Base-by-base conservation (phyloP, 257 asterid species). In the Nicotiana benthamiana region DNA sequence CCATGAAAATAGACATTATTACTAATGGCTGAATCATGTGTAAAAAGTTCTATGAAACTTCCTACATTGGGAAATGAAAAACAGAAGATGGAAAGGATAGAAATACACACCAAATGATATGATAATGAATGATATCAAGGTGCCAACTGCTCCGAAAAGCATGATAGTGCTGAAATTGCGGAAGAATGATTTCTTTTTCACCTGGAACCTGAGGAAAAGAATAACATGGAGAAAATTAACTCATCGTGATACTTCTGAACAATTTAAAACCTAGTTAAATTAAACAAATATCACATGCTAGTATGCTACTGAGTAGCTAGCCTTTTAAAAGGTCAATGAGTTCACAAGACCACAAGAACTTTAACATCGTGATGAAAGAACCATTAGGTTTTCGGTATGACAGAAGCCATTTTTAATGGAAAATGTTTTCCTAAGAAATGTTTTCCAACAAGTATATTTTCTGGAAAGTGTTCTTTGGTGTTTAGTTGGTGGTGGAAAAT, bases 111-210 rank as follows among this genome's bases (percentile, higher is more conserved):
- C 97, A 67, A 92, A 78, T 77, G 99, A 93, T 86, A 96, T 92
- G 88, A 88, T 88, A 81, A 83, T 63, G 84, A 96, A 94, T 83
- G 99, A 96, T 87, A 96, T 94, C 90, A 96, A 61, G 82, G 99
- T 96, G 80, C 99, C 99, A 85, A 96, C 9, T 79, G 97, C 99
- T 64, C 98, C 99, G 84, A 92, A 96, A 90, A 96, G 85, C 82
- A 89, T 90, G 36, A 96, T 96, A 79, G 98, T 96, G 76, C 90
- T 87, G 90, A 96, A 94, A 90, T 96, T 96, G 90, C 97, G 99
- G 83, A 96, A 96, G 88, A 96, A 96, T 67, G 94, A 98, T 83
- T 96, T 96, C 97, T 96, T 96, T 85, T 96, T 96, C 60, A 96
- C 99, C 91, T 96, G 99, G 89, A 96, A 96, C 91, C 99, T 96